Conservation (phyloP, 148 eudicot genomes). For the Fallopia convolvulus region DNA sequence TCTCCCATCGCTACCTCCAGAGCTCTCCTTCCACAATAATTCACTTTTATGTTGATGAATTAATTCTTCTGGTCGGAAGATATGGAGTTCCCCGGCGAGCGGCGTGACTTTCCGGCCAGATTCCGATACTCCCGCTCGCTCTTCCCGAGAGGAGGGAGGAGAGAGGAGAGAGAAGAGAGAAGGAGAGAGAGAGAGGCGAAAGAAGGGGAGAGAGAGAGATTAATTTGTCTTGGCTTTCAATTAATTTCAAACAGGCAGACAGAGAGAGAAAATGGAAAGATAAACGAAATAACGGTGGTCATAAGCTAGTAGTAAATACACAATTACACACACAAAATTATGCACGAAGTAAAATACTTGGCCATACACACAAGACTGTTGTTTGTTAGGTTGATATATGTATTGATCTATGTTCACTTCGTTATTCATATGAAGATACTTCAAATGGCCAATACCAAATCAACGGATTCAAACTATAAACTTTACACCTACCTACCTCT, state of each 20-base stretch:
- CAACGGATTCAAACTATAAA: too few relatives aligned
- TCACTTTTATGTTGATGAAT: neutral
- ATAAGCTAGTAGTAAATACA: neutral
- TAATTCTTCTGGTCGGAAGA: slow-evolving; percentile 14
- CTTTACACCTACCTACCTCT: too few relatives aligned
- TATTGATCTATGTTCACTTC: too few relatives aligned
- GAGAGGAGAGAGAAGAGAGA: neutral
- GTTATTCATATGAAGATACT: too few relatives aligned
- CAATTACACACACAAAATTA: neutral
- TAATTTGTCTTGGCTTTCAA: neutral
- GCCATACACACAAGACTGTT: too few relatives aligned
- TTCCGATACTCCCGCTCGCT: slow-evolving; percentile 17
- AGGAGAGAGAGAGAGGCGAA: neutral
- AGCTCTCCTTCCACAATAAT: neutral
- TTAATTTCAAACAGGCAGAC: slow-evolving; percentile 6
- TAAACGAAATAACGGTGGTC: neutral
- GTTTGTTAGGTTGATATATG: too few relatives aligned
- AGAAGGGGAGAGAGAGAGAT: neutral
- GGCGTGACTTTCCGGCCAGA: slow-evolving; percentile 16
- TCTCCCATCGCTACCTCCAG: neutral
- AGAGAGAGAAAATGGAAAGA: neutral
- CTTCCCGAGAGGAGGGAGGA: slow-evolving; percentile 4
- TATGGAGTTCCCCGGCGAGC: slow-evolving; percentile 14
- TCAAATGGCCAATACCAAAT: too few relatives aligned
- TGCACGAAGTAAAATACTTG: neutral